Base-by-base conservation (phyloP, 371 early-diverging fungal species). In the Blastocladiella emersonii region DNA sequence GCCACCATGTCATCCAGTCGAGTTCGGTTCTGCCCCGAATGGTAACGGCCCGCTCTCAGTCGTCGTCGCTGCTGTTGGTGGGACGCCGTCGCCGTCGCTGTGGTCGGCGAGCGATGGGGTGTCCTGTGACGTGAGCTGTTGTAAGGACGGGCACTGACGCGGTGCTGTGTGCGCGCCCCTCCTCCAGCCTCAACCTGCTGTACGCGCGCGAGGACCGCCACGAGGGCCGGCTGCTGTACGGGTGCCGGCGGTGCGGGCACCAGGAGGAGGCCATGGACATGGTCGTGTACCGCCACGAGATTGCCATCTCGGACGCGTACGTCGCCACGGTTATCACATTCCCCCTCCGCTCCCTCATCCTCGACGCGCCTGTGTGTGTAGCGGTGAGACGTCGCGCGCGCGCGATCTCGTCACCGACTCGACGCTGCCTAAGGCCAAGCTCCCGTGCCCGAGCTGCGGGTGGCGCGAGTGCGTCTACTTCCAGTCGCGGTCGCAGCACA, bases 231-330 rank as follows among this genome's bases (percentile, higher is more conserved):
- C 77, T 99, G 45, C 73, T 88, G 71, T 87, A 87, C 69, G 90
- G 89, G n/a, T 98, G 98, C 77, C 87, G 94, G 64, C 92, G 94
- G 76, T 97, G 98, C 74, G 84, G 85, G 48, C 86, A 89, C 69
- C 78, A 87, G 67, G 97, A 96, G 68, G 85, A 83, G 61, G 85
- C 93, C 23, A 82, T 84, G 39, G 85, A 86, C 61, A 74, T 81
- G 49, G 86, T 88, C 69, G 92, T 98, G 15, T 95, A 90, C 75
- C 74, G 86, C 39, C 89, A 95, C 72, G 83, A 88, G 62, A 86
- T 96, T 59, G 71, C 80, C 19, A 51, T 30, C 8, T 10, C 8
- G 15, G 27, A 30, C 13, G 30, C 30, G 53, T 51, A 25, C 53
- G 53, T 44, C 45, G n/a, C n/a, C n/a, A n/a, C n/a, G n/a, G n/a